Base-by-base conservation (phyloP, 2,329 filamentous ascomycete species). In the Didymella pinodella region DNA sequence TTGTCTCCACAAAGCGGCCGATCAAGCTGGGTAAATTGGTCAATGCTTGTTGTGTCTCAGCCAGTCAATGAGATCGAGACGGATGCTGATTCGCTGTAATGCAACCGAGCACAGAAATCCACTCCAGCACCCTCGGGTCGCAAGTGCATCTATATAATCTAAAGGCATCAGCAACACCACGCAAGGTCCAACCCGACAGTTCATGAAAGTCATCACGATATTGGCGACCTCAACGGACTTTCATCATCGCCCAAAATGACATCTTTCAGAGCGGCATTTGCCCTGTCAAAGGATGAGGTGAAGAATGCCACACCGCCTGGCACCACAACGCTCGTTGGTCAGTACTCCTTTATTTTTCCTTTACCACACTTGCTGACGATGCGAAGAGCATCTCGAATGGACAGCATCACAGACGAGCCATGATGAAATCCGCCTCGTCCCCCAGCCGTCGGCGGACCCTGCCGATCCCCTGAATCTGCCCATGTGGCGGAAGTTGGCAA, bases 381-480 rank as follows among this genome's bases (percentile, higher is more conserved):
- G 4, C 5, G n/a, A 44, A 74, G 71, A 74, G 50, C 71, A 72
- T 58, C 67, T 69, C 26, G 68, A 72, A 58, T 68, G 64, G 64
- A 62, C 66, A 4, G 55, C 70, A 54, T 74, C 74, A 26, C 74
- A 76, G 32, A 67, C 72, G 18, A 48, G 51, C 32, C 66, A 72
- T 45, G 72, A 76, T 62, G 73, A 79, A 48, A 69, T 76, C 32
- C 75, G 78, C 20, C 69, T 75, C 7, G 72, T 79, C 5, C 78
- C 78, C 6, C 72, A 70, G 29, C 78, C 79, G 1, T 78, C 78
- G 4, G 64, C 67, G 8, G 78, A 77, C 59, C 74, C 76, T 10
- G 72, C 73, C 2, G 79, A 81, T 49, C 78, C 79, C 2, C 63
- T 81, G 25, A 80, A 80, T 43, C 77, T 78, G 63, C 65, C 73